Conservation (phyloP, 179 eudicot genomes). For the Sideroxylon spinosum region DNA sequence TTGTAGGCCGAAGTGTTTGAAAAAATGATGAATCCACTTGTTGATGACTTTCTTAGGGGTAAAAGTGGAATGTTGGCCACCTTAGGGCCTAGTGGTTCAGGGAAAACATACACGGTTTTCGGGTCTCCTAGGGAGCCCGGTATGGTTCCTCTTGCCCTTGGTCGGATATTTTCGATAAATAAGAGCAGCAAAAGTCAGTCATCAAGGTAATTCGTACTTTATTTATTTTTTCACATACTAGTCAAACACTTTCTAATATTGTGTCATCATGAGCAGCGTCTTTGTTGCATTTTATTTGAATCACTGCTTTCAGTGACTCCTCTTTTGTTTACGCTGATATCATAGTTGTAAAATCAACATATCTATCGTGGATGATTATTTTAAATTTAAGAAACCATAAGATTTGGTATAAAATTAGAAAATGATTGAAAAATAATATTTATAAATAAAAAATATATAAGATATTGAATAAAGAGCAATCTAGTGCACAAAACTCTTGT, state of each 20-base stretch:
- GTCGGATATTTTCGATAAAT: slow-evolving; percentile 38
- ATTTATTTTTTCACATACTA: neutral
- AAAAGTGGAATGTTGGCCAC: slow-evolving; percentile 79
- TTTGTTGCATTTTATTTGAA: neutral
- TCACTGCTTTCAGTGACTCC: too few species aligned
- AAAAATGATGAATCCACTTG: slow-evolving; percentile 60
- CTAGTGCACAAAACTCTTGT: too few species aligned
- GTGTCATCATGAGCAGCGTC: too few species aligned
- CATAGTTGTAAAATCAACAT: too few species aligned
- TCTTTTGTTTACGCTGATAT: too few species aligned
- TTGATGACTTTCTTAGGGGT: slow-evolving; percentile 64
- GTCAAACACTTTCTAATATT: neutral
- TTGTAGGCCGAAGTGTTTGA: slow-evolving; percentile 67
- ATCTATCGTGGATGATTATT: too few species aligned
- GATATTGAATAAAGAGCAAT: too few species aligned
- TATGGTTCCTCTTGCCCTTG: slow-evolving; percentile 70
- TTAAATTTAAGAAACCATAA: too few species aligned
- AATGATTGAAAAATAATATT: too few species aligned
- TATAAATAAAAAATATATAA: too few species aligned
- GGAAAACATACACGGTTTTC: slow-evolving; percentile 84
- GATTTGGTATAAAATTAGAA: too few species aligned
- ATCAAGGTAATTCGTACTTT: slow-evolving; percentile 29
- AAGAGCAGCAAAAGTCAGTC: slow-evolving; percentile 11
- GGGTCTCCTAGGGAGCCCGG: slow-evolving; percentile 82
- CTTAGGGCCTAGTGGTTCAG: slow-evolving; percentile 92